Evolutionary conservation across 257 asterid species (phyloP), one percentile per base, ranked within the genome.

Genomic region (Knoxia roxburghii): DNA sequence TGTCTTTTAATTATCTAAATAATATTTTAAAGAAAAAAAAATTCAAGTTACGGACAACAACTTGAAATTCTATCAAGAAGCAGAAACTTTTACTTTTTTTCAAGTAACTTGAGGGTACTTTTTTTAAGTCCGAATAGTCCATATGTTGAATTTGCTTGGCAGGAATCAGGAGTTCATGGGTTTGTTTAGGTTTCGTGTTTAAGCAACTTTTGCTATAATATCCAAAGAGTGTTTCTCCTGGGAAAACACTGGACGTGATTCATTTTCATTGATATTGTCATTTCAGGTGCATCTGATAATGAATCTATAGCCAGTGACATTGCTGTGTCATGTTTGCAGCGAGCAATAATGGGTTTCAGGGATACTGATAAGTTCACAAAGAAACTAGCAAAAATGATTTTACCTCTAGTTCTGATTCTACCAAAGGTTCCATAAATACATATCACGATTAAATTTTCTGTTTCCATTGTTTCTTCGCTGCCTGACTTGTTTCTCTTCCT

Each of bases 321-420:
- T 75, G 89, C 95, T 58, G 75, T 84, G 11, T 72, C 72, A 64
- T 86, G 96, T 78, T 78, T 84, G 72, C 85, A 77, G 79, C 86
- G 77, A 74, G 84, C 79, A 71, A 75, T 87, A 13, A 68, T 52
- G 52, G 74, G 68, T 71, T 87, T 85, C 81, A 85, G 81, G 72
- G 77, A 85, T 65, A 76, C 73, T 79, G 87, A 76, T 65, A 74
- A 83, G 73, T 80, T 78, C 80, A 71, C 79, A 23, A 61, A 65
- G 33, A 73, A 58, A 33, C 78, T 83, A 55, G 96, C 96, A 41
- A 75, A 82, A 30, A 37, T 72, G 70, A 72, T 88, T 72, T 88
- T 94, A 65, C 97, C 99, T 49, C 74, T 94, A 70, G 72, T 94
- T 57, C 68, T 87, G 52, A 69, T 94, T 72, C 82, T 71, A 39